Conservation (phyloP, 2,329 filamentous ascomycete genomes). For the Pseudonectria buxi region DNA sequence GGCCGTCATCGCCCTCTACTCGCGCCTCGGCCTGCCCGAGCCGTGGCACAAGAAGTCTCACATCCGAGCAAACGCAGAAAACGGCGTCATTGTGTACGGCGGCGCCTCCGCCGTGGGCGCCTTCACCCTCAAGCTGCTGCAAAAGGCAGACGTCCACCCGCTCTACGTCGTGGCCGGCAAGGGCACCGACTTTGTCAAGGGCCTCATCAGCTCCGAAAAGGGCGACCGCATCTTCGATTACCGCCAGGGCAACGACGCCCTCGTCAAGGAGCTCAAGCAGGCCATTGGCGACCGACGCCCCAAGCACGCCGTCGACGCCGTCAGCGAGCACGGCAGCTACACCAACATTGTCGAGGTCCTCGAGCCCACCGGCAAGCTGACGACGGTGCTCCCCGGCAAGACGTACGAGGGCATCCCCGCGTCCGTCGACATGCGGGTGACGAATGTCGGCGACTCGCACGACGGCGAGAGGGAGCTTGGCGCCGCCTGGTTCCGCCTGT, state of each 20-base stretch:
- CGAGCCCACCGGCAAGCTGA: background rate
- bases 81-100: constrained; percentile 40
- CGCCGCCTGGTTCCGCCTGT: constrained; percentile 1
- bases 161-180: constrained; percentile 50
- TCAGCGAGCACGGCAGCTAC: background rate
- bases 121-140: constrained; percentile 50
- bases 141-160: constrained; percentile 46
- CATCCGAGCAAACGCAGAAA: constrained; percentile 14
- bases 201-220: constrained; percentile 6
- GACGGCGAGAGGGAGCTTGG: constrained; percentile 1
- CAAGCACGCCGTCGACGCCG: constrained; percentile 4
- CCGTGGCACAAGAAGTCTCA: constrained; percentile 33
- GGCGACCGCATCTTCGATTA: constrained; percentile 11
- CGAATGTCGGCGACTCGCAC: background rate
- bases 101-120: constrained; percentile 47
- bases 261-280: background rate
- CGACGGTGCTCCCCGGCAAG: background rate
- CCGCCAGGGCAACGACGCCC: background rate
- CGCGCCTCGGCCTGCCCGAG: constrained; percentile 37
- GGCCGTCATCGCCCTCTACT: constrained; percentile 43
- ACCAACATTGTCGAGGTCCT: background rate
- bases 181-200: constrained; percentile 3
- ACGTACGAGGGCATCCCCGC: background rate
- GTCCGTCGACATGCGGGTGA: background rate
- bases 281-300: background rate